Percentiles rank a stretch among this genome's conserved stretches.
Conservation (phyloP, 805 yeast genomes). For the Kodamaea lidongshanica region DNA sequence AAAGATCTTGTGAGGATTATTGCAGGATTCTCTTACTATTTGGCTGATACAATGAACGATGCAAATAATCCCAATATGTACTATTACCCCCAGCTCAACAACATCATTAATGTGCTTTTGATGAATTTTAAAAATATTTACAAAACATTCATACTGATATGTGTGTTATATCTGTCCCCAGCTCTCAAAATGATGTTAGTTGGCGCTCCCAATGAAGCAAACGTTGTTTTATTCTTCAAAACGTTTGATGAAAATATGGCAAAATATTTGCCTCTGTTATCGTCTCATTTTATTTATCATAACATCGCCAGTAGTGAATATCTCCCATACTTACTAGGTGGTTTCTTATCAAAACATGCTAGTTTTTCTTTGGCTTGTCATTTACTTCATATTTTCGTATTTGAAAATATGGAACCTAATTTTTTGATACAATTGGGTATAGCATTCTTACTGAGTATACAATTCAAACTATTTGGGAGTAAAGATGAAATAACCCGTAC, state of each 20-base stretch:
- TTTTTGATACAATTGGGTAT: slow-evolving; percentile 47
- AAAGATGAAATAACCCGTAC: slow-evolving; percentile 39
- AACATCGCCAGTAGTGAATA: slow-evolving; percentile 38
- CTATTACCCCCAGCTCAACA: slow-evolving; percentile 32
- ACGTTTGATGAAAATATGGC: slow-evolving; percentile 42
- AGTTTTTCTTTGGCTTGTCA: slow-evolving; percentile 42
- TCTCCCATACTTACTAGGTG: slow-evolving; percentile 35
- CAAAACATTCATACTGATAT: slow-evolving; percentile 35
- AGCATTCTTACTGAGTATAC: slow-evolving; percentile 45
- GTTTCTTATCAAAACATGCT: slow-evolving; percentile 42
- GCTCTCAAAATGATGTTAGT: slow-evolving; percentile 15
- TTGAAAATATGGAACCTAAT: slow-evolving; percentile 42
- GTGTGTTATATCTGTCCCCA: slow-evolving; percentile 32
- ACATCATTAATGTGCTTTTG: slow-evolving; percentile 38
- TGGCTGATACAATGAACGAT: slow-evolving; percentile 3
- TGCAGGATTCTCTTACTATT: slow-evolving; percentile 6
- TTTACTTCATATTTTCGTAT: slow-evolving; percentile 52
- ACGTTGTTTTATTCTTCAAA: too few relatives aligned
- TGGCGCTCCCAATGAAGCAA: slow-evolving; percentile 1
- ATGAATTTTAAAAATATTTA: slow-evolving; percentile 25
- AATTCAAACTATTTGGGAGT: slow-evolving; percentile 45
- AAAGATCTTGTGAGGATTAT: slow-evolving; percentile 5
- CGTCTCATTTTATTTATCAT: slow-evolving; percentile 43
- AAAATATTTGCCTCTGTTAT: slow-evolving; percentile 37
- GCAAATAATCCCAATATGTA: slow-evolving; percentile 9